These are phyloP conservation scores for Selenicereus undatus DNA, from an alignment of 148 eudicot genomes.

Conservation along the genomic window DNA sequence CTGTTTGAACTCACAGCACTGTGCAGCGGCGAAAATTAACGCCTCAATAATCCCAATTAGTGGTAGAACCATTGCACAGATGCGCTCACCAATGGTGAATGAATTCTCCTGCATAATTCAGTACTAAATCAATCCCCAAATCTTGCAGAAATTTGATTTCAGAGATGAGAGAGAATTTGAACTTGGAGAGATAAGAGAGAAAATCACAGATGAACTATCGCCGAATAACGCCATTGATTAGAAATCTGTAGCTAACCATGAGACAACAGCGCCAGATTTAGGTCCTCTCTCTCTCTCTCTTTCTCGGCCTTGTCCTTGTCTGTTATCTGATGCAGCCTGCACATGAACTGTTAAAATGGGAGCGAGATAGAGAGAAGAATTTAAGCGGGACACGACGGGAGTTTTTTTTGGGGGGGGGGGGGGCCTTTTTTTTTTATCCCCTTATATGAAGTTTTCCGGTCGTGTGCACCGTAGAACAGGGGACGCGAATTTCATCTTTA, in stretches of 20 bases:
- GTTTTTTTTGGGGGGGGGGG: no score
- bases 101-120: constrained; percentile 35
- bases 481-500: no score
- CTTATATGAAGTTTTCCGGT: no score
- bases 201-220: background rate
- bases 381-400: background rate
- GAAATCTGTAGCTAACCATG: background rate
- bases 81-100: constrained; percentile 36
- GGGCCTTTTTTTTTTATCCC: no score
- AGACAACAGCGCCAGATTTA: background rate
- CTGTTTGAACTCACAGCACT: constrained; percentile 32
- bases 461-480: no score
- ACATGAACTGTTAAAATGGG: no score
- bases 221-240: background rate
- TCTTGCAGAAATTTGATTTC: background rate
- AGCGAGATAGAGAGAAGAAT: background rate
- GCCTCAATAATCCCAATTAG: constrained; percentile 43
- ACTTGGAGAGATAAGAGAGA: background rate
- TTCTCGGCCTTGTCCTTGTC: background rate
- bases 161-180: background rate
- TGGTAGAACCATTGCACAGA: constrained; percentile 47
- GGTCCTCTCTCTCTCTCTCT: background rate
- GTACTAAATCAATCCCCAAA: background rate
- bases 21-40: constrained; percentile 30
- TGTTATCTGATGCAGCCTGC: background rate